Conservation (phyloP, 805 yeast genomes). For the Nadsonia fulvescens region DNA sequence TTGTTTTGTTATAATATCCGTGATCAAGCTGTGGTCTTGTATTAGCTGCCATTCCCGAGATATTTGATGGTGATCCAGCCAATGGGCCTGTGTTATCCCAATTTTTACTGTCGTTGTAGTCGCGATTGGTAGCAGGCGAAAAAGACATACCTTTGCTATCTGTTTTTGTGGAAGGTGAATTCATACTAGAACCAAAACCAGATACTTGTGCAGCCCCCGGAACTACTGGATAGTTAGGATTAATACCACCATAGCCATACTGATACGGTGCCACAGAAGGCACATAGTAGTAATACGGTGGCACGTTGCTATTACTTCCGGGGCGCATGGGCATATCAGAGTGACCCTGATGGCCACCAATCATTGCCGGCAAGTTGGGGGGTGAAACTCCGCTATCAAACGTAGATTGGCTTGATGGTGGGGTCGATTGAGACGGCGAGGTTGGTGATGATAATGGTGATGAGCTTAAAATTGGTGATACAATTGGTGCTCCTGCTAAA, state of each 20-base stretch:
- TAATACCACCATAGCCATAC: no score
- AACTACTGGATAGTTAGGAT: conserved; percentile 4
- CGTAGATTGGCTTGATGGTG: no score
- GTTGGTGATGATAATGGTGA: conserved; percentile 49
- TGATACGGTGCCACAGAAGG: no score
- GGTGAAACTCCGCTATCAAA: no score
- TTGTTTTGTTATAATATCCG: not conserved
- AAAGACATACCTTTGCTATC: not conserved
- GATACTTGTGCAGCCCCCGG: conserved; percentile 1
- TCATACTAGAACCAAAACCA: not conserved
- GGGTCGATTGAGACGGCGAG: conserved; percentile 27
- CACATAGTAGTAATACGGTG: conserved; percentile 1
- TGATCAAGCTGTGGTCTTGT: not conserved
- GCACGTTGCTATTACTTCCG: conserved; percentile 1
- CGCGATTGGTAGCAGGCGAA: conserved; percentile 4
- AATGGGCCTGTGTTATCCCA: not conserved
- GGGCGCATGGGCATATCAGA: conserved; percentile 6
- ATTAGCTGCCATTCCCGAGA: not conserved
- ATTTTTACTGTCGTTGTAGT: conserved; percentile 1
- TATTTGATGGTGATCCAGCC: conserved; percentile 1
- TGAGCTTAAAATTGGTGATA: conserved; percentile 39
- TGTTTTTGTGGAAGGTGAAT: conserved; percentile 1
- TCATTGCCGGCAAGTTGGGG: conserved; percentile 12
- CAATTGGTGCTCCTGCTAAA: conserved; percentile 40
- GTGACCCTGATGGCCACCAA: conserved; percentile 4